Percentiles rank a stretch among this genome's conserved stretches.
Evolutionary conservation across 345 rosid genomes (phyloP).

Genomic region (sweet orange (Citrus sinensis)): DNA sequence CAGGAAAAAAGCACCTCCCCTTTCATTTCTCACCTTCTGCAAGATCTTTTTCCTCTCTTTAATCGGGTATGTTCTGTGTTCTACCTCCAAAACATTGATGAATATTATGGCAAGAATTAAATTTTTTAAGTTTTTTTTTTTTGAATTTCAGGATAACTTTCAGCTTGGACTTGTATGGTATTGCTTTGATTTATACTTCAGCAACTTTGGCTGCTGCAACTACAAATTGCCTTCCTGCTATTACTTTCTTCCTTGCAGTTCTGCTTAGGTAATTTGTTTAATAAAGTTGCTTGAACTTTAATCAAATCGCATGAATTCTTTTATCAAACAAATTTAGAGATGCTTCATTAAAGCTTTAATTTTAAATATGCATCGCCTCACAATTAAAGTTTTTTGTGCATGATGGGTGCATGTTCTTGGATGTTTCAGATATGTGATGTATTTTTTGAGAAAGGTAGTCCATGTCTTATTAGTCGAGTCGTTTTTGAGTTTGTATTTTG

Average conservation of each 20-base stretch:
- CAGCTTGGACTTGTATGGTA: conserved; percentile 59
- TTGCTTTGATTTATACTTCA: conserved; percentile 70
- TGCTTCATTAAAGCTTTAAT: neutral
- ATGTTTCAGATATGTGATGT: no score
- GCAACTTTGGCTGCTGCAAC: conserved; percentile 87
- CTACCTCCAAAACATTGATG: neutral
- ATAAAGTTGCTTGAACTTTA: neutral
- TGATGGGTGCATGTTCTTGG: no score
- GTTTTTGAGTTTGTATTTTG: no score
- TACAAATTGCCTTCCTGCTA: conserved; percentile 78
- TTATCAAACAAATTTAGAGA: neutral
- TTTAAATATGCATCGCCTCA: no score
- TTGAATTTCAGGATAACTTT: conserved; percentile 48
- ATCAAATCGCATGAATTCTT: neutral
- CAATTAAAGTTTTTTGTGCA: no score
- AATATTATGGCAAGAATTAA: neutral
- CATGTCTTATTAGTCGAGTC: neutral
- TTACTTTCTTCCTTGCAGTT: conserved; percentile 88
- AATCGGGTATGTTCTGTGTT: conserved; percentile 47
- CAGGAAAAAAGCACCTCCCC: conserved; percentile 73
- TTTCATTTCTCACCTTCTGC: conserved; percentile 61
- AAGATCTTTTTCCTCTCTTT: conserved; percentile 76
- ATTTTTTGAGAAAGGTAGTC: no score
- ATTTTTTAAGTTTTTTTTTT: neutral
- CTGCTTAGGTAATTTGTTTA: conserved; percentile 45